Percentiles rank a stretch among this genome's conserved stretches.
These are phyloP conservation scores for Abrus pulchellus DNA, from an alignment of 306 rosid genomes.

Conservation along the genomic window DNA sequence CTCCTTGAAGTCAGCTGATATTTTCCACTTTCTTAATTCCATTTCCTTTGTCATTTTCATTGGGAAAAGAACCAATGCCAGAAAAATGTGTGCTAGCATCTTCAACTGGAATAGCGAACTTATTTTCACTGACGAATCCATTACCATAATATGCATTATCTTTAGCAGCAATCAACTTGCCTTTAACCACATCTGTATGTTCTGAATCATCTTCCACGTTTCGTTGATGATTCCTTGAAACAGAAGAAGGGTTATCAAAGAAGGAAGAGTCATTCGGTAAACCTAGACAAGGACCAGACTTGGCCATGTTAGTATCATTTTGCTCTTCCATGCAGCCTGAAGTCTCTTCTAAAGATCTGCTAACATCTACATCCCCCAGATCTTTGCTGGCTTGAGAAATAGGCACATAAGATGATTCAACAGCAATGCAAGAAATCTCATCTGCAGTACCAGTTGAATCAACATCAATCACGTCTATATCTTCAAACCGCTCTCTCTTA, in stretches of 20 bases:
- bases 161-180: slow-evolving; percentile 47
- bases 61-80: slow-evolving; percentile 43
- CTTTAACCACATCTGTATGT: slow-evolving; percentile 46
- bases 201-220: slow-evolving; percentile 48
- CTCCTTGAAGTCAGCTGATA: slow-evolving; percentile 49
- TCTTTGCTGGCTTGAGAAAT: slow-evolving; percentile 46
- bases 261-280: slow-evolving; percentile 50
- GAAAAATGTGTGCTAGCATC: slow-evolving; percentile 40
- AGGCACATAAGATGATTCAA: slow-evolving; percentile 45
- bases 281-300: slow-evolving; percentile 44
- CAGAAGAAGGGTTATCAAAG: slow-evolving; percentile 43
- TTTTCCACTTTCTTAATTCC: slow-evolving; percentile 54
- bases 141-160: slow-evolving; percentile 52
- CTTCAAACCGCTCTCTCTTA: slow-evolving; percentile 46
- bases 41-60: slow-evolving; percentile 57
- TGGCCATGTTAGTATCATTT: slow-evolving; percentile 33
- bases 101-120: slow-evolving; percentile 49
- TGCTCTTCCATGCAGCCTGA: slow-evolving; percentile 42
- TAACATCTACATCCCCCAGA: slow-evolving; percentile 34
- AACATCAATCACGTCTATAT: slow-evolving; percentile 41
- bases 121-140: slow-evolving; percentile 49
- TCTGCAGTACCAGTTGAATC: slow-evolving; percentile 47
- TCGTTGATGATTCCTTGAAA: slow-evolving; percentile 33
- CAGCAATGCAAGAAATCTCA: slow-evolving; percentile 48
- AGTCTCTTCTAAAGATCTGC: slow-evolving; percentile 34